phyloP scores from a whole-genome alignment of 805 yeast species.

The Yarrowia porcina region DNA sequence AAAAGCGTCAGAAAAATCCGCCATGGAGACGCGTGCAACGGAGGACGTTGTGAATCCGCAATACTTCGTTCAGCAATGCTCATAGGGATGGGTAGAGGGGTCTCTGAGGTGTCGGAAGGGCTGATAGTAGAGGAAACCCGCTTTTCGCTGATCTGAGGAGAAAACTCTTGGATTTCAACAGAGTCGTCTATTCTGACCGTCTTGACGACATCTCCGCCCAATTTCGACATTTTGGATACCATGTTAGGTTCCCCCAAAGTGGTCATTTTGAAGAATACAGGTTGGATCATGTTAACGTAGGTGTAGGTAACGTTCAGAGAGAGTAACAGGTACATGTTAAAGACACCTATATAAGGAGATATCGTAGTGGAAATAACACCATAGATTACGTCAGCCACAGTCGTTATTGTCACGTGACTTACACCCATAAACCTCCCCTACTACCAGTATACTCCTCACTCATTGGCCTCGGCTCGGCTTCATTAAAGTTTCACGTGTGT shows the following conservation, averaged over 20 bases:
- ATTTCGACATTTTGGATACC: not conserved
- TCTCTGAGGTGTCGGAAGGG: not conserved
- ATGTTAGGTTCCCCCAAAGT: conserved; percentile 17
- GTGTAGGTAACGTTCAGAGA: too few species aligned
- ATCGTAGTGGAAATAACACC: too few species aligned
- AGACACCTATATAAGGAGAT: too few species aligned
- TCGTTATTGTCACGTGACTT: too few species aligned
- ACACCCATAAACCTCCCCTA: not conserved
- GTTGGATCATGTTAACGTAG: not conserved
- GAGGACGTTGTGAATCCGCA: not conserved
- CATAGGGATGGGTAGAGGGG: not conserved
- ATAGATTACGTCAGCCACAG: too few species aligned
- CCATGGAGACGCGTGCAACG: not conserved
- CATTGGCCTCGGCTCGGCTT: not conserved
- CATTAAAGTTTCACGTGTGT: not conserved
- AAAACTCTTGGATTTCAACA: not conserved
- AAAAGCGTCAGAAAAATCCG: not conserved
- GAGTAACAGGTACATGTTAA: too few species aligned
- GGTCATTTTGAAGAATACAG: not conserved
- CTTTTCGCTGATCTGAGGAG: not conserved
- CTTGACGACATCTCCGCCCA: not conserved
- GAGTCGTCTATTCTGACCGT: not conserved
- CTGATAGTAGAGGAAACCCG: too few species aligned
- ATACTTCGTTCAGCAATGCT: not conserved
- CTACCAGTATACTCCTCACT: not conserved